phyloP scores from a whole-genome alignment of 2,329 filamentous ascomycete species.

The Colletotrichum sublineola region DNA sequence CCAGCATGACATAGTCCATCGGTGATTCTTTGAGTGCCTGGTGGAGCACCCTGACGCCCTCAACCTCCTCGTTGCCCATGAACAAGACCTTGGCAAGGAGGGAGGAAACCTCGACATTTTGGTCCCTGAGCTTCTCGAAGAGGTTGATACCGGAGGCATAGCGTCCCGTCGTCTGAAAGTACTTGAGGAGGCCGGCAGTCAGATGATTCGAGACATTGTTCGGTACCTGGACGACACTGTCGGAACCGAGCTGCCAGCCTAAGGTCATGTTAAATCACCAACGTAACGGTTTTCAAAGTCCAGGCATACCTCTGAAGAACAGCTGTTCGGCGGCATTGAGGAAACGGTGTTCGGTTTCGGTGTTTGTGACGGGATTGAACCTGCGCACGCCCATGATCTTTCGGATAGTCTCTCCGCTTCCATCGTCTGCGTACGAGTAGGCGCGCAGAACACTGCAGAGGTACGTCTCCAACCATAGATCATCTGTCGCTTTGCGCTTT shows the following conservation, averaged over 20 bases:
- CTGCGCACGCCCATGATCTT: constrained; percentile 97
- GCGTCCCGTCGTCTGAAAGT: constrained; percentile 94
- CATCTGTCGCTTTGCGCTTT: constrained; percentile 92
- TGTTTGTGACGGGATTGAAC: constrained; percentile 98
- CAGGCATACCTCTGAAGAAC: constrained; percentile 84
- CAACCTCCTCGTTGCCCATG: constrained; percentile 97
- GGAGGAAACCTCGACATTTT: constrained; percentile 94
- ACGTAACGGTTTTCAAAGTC: no score
- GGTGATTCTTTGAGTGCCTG: constrained; percentile 90
- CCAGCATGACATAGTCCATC: constrained; percentile 97
- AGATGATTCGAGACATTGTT: constrained; percentile 97
- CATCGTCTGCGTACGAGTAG: constrained; percentile 97
- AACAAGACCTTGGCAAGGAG: constrained; percentile 91
- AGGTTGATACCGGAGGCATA: constrained; percentile 97
- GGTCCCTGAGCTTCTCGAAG: constrained; percentile 92
- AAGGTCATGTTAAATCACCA: constrained; percentile 41
- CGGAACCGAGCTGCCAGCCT: constrained; percentile 96
- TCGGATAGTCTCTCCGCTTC: constrained; percentile 92
- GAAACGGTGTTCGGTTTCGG: constrained; percentile 98
- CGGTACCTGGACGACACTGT: constrained; percentile 96
- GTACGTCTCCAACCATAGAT: constrained; percentile 97
- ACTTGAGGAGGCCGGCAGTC: constrained; percentile 91
- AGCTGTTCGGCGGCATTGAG: constrained; percentile 93
- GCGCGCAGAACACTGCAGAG: constrained; percentile 93
- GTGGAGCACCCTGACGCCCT: constrained; percentile 88